Evolutionary conservation across 805 yeast species (phyloP).

Genomic region (Ogataea pignaliae): DNA sequence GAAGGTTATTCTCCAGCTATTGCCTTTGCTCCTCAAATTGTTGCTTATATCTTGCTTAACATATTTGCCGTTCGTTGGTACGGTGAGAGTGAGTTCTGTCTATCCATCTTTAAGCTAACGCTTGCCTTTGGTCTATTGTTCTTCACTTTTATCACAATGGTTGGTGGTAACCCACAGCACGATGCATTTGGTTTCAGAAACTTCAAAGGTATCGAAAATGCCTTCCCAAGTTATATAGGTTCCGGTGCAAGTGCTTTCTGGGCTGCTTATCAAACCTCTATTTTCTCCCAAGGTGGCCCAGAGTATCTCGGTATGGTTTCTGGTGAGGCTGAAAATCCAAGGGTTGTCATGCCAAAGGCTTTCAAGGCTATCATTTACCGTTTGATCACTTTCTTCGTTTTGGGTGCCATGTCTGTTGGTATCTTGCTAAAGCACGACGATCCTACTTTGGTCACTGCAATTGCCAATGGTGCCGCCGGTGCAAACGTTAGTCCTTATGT

Average conservation of each 20-base stretch:
- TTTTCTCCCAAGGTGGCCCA: constrained; percentile 38
- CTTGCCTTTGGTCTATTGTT: constrained; percentile 44
- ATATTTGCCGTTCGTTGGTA: constrained; percentile 44
- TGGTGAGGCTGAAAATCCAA: constrained; percentile 39
- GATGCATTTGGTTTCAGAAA: constrained; percentile 44
- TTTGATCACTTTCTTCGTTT: constrained; percentile 36
- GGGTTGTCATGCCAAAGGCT: constrained; percentile 34
- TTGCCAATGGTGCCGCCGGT: constrained; percentile 55
- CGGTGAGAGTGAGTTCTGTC: constrained; percentile 49
- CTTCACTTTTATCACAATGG: constrained; percentile 50
- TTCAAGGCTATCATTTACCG: constrained; percentile 37
- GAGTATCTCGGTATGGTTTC: constrained; percentile 40
- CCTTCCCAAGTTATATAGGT: constrained; percentile 46
- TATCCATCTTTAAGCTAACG: constrained; percentile 41
- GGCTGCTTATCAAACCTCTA: constrained; percentile 32
- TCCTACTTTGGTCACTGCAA: constrained; percentile 35
- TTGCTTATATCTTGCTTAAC: constrained; percentile 38
- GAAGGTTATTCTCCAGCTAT: constrained; percentile 45
- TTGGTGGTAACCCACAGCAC: constrained; percentile 50
- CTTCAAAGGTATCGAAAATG: constrained; percentile 1
- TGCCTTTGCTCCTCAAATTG: constrained; percentile 39
- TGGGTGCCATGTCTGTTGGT: constrained; percentile 37
- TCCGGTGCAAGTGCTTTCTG: constrained; percentile 39
- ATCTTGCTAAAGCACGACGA: constrained; percentile 34
- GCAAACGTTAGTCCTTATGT: constrained; percentile 76